Evolutionary conservation across 345 rosid species (phyloP), one percentile per base, ranked within the genome.

Genomic region (Aquilaria yunnanensis): DNA sequence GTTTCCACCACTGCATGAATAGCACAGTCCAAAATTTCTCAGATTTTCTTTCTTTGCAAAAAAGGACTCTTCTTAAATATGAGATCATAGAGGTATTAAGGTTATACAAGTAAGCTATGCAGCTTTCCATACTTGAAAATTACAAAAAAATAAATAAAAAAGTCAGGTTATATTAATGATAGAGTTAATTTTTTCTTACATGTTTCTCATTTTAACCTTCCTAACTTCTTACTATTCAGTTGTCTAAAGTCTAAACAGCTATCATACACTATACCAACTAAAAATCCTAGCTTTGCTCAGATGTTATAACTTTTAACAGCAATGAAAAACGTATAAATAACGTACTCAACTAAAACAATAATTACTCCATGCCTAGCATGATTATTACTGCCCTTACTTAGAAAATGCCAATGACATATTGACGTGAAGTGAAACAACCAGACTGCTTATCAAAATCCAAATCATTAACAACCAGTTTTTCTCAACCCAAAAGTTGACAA

Each of bases 11-110:
- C 54, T 43, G 54, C 62, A 57, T 30, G 62, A 63, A 57, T 56
- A 59, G 51, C 53, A 56, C 57, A 10, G 13, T 37, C 43, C 43
- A 37, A 37, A 37, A 37, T 59, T 57, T 61, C 59, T 54, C 57
- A 63, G 30, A 61, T 70, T 65, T 63, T 65, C 65, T 58, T 65
- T 70, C 51, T 57, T n/a, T 58, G 12, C 51, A 61, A 66, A 65
- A 59, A 41, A 33, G 41, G n/a, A 41, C 60, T 62, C 32, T 56
- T 68, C 64, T 71, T 61, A 65, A 72, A 72, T 67, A 62, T 74
- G 48, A 14, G 37, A 57, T 63, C 74, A 59, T 45, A 53, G 50
- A 58, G 14, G 12, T 14, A 56, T 37, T 3, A 49, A 65, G 14
- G 49, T 14, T 34, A 66, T 23, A 47, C 30, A 2, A 43, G 55